These are phyloP conservation scores for Clonostachys solani DNA, from an alignment of 2,329 filamentous ascomycete species.

Conservation along the genomic window DNA sequence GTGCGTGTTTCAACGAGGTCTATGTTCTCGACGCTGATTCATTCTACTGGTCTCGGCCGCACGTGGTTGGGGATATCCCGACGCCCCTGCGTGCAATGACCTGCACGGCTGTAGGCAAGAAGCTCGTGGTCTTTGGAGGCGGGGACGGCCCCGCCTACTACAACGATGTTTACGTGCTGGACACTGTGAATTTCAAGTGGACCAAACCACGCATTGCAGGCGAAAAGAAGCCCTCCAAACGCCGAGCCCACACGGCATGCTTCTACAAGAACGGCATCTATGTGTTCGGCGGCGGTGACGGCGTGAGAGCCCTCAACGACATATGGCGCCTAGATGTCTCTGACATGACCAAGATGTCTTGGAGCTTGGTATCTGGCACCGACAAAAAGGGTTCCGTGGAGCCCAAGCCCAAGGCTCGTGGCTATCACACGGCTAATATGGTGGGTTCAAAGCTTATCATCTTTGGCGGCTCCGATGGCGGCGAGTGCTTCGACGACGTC, in stretches of 20 bases:
- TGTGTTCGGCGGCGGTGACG: conserved; percentile 68
- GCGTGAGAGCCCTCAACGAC: conserved; percentile 65
- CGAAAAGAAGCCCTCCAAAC: conserved; percentile 53
- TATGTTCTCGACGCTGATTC: conserved; percentile 67
- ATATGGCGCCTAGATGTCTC: conserved; percentile 69
- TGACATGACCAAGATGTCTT: conserved; percentile 63
- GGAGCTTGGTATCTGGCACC: conserved; percentile 57
- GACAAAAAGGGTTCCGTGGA: conserved; percentile 24
- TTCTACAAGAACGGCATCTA: conserved; percentile 68
- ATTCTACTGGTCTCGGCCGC: conserved; percentile 65
- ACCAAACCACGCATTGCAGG: conserved; percentile 56
- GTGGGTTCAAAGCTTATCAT: conserved; percentile 69
- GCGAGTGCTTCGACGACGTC: conserved; percentile 69
- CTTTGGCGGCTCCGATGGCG: conserved; percentile 65
- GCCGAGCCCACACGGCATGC: conserved; percentile 67
- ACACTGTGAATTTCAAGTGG: conserved; percentile 67
- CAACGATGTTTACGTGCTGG: conserved; percentile 69
- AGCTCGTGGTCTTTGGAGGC: conserved; percentile 65
- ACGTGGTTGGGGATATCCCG: conserved; percentile 60
- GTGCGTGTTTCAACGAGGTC: conserved; percentile 64
- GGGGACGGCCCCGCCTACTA: conserved; percentile 69
- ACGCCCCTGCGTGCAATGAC: conserved; percentile 67
- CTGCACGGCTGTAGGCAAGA: conserved; percentile 67
- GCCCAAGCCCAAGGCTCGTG: conserved; percentile 55
- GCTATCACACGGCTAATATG: conserved; percentile 72